These are phyloP conservation scores for Mortierella sp. DNA, from an alignment of 371 early-diverging fungal genomes.

Conservation along the genomic window DNA sequence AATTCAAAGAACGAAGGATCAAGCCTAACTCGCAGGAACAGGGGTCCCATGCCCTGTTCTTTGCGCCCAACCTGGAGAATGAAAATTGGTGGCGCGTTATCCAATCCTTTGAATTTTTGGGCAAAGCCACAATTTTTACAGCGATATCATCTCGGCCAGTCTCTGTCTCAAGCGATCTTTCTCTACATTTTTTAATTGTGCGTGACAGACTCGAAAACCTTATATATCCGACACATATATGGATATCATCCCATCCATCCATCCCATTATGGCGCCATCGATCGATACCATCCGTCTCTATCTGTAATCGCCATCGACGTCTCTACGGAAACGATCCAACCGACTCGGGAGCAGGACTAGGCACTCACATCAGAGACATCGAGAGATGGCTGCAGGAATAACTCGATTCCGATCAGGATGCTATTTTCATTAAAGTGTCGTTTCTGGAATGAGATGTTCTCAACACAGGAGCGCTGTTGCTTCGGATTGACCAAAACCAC, in stretches of 20 bases:
- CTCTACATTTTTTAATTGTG: neutral
- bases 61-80: no score
- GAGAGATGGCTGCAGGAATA: neutral
- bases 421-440: neutral
- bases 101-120: no score
- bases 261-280: neutral
- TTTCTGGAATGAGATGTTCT: neutral
- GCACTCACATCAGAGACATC: no score
- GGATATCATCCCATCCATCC: constrained; percentile 1
- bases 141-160: no score
- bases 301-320: neutral
- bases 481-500: no score
- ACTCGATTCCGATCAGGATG: neutral
- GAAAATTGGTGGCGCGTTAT: no score
- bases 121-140: no score
- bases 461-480: neutral
- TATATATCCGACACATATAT: neutral
- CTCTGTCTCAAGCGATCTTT: no score
- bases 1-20: no score
- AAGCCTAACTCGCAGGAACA: no score
- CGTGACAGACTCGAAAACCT: neutral
- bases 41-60: no score
- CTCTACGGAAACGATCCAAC: neutral
- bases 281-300: neutral
- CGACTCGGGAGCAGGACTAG: neutral